Base-by-base conservation (phyloP, 306 rosid species). In the Vigna mungo region DNA sequence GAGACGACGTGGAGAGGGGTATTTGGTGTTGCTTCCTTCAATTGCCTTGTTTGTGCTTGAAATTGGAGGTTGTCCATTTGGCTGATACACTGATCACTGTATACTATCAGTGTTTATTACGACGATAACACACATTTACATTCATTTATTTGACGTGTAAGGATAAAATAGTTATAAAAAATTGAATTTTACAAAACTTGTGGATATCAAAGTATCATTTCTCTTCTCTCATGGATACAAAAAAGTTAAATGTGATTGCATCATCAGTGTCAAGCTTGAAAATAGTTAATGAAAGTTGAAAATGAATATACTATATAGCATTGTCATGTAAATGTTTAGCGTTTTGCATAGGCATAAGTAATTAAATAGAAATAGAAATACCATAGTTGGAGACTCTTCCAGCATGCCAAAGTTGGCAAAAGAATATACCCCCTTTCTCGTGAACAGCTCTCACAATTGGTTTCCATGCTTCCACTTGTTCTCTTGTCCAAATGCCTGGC, bases 371-470 rank as follows among this genome's bases (percentile, higher is more conserved):
- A 0, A 7, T 11, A 10, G 51, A 2, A 39, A 12, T 44, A 44
- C 90, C 80, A 44, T 84, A 48, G 58, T 67, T 58, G 63, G 90
- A 87, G 61, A 74, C 90, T 59, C 87, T 81, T 56, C 90, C 90
- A 0, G 87, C 86, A 48, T 87, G 94, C 91, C 87, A 82, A 4
- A 87, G 86, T 78, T 90, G 94, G 64, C 91, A 86, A 36, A 86
- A 87, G 73, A 90, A 84, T 2, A 82, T 73, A 46, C 86, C 87
- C 11, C 85, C 90, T 69, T 86, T 80, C 21, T 69, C 76, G 58
- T 87, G 91, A 43, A 90, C 94, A 13, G 86, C 90, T 27, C 9
- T 48, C 52, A 86, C 91, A 21, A 87, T 81, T 16, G 87, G 87
- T 71, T 87, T 86, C 94, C 91, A 87, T 21, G 86, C 89, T 74